Base-by-base conservation (phyloP, 768 basidiomycete genomes). In the Artomyces pyxidatus region DNA sequence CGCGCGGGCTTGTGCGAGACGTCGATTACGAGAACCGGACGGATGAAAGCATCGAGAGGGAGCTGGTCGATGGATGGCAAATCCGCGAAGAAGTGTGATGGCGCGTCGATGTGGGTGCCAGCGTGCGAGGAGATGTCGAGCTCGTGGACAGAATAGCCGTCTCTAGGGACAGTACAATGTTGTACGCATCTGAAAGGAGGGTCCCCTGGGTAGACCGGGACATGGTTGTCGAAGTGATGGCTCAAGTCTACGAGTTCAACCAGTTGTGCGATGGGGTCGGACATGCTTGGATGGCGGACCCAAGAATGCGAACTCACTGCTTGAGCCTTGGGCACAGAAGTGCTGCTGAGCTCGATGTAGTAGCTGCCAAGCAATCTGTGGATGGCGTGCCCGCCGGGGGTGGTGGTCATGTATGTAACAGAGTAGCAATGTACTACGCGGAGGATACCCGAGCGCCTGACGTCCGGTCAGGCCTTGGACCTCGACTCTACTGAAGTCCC, bases 41-140 rank as follows among this genome's bases (percentile, higher is more conserved):
- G 57, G 26, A 61, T 51, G 49, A 64, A 59, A 6, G 51, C 27
- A 22, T 49, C 42, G 7, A 56, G 61, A n/a, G 54, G 54, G 17
- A 64, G 30, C n/a, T 58, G 53, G 45, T 63, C 58, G 32, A 63
- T 54, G 37, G 58, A 55, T 23, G 53, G 42, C 8, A 54, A 57
- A 35, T 52, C 45, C 11, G 26, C 45, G 38, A 63, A 29, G 48
- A 58, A 61, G 50, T 64, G 63, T 5, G 55, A 62, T 8, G 63
- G 63, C 28, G 61, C 62, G 42, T 64, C 63, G 19, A 63, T 47
- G 45, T 64, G 63, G 3, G 63, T 64, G 30, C 63, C 63, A 6
- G 52, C 54, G 40, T 64, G 63, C 5, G 59, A 61, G 37, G 63
- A 61, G n/a, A 59, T 39, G 6, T 50, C 47, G 26, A 64, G 50